Conservation (phyloP, 345 rosid species). For the Fremontodendron californicum region DNA sequence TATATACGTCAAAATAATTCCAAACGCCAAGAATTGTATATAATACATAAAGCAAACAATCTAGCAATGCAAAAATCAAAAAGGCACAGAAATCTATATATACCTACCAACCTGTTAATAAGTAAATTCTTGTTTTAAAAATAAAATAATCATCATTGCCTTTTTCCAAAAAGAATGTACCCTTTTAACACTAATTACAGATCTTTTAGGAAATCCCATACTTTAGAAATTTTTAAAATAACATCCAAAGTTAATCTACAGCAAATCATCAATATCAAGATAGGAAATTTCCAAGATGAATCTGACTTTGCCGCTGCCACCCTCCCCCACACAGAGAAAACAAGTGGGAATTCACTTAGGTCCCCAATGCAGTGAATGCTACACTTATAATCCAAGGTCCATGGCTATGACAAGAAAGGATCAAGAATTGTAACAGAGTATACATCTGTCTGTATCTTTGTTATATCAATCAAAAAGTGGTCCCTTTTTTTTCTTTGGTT, state of each 20-base stretch:
- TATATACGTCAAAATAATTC: neutral
- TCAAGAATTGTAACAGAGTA: neutral
- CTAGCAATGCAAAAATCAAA: too few relatives aligned
- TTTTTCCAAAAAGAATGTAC: neutral
- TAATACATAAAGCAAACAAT: neutral
- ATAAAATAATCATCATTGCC: neutral
- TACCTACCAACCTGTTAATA: neutral
- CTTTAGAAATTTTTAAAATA: neutral
- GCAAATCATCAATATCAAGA: neutral
- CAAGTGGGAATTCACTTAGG: neutral
- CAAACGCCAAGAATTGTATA: neutral
- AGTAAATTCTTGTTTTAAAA: neutral
- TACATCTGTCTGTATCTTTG: neutral
- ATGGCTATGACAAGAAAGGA: neutral
- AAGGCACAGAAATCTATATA: neutral
- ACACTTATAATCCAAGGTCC: neutral
- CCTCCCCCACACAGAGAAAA: too few relatives aligned
- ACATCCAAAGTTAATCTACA: neutral
- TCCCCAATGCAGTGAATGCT: neutral
- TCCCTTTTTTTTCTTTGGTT: neutral
- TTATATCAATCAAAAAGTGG: neutral
- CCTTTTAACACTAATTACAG: neutral
- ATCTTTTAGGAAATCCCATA: neutral
- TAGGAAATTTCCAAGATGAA: neutral
- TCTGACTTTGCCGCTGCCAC: neutral